Conservation (phyloP, 768 basidiomycete species). For the Hypsizygus marmoreus region DNA sequence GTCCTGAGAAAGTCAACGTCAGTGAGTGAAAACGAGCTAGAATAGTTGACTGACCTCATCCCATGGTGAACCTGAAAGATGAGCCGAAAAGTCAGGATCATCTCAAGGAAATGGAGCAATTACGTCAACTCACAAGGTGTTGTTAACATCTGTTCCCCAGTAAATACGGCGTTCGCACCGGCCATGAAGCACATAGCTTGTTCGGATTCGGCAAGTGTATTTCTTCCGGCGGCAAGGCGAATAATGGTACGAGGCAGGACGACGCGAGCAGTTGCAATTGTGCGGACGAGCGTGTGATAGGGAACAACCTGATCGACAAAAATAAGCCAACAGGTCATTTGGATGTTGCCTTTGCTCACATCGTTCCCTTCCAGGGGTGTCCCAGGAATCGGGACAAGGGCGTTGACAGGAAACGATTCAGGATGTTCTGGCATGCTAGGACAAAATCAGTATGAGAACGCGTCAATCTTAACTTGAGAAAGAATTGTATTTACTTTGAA, state of each 20-base stretch:
- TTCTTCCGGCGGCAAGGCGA: slow-evolving; percentile 91
- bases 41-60: slow-evolving; percentile 62
- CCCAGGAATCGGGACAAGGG: slow-evolving; percentile 92
- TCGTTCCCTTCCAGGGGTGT: slow-evolving; percentile 93
- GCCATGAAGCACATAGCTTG: slow-evolving; percentile 99
- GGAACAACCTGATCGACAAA: slow-evolving; percentile 61
- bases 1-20: slow-evolving; percentile 51
- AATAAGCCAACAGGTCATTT: neutral
- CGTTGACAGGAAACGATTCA: slow-evolving; percentile 99
- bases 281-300: slow-evolving; percentile 84
- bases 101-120: slow-evolving; percentile 6
- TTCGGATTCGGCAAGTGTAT: slow-evolving; percentile 84
- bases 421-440: slow-evolving; percentile 92
- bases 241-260: slow-evolving; percentile 93
- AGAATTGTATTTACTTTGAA: slow-evolving; percentile 62
- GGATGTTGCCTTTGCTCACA: slow-evolving; percentile 38
- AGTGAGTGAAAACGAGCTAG: slow-evolving; percentile 6
- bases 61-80: slow-evolving; percentile 79
- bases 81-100: slow-evolving; percentile 14
- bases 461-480: slow-evolving; percentile 1
- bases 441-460: slow-evolving; percentile 16
- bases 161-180: slow-evolving; percentile 97
- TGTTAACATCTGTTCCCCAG: slow-evolving; percentile 97
- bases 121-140: slow-evolving; percentile 76
- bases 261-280: slow-evolving; percentile 93